Evolutionary conservation across 108 stramenopile genomes (phyloP), one percentile per base, ranked within the genome.

Genomic region (Fragilariopsis cylindrus): DNA sequence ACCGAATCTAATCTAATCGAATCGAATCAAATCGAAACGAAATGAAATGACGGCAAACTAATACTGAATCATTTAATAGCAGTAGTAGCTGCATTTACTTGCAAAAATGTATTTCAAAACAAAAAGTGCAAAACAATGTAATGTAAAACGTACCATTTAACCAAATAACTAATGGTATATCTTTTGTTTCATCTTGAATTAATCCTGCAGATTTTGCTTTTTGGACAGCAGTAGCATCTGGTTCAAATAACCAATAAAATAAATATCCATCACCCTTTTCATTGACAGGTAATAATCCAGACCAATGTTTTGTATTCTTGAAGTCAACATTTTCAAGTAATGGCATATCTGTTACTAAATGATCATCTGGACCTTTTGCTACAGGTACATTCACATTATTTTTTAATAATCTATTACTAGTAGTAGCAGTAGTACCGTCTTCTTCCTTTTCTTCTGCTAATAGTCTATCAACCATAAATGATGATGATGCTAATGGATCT

Each of bases 181-280:
- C 81, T 39, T 73, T 68, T 18, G 49, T 16, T 13, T 57, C 54
- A 19, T 73, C 48, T 13, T 46, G 41, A 21, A 6, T 83, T 82
- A 11, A 63, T 5, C 5, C 39, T 44, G 3, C 66, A 30, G 12
- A 11, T 19, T 68, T 68, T 11, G 48, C 49, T n/a, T 81, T 60
- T 7, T 60, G 48, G 12, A 65, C 72, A 30, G 42, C 69, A 3
- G 19, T 65, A 21, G 48, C 76, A 50, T 68, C 67, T 2, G 93
- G 92, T 40, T 85, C 91, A 78, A 98, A 96, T n/a, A 98, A 54
- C 98, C 98, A 98, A 77, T 97, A 98, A 79, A 98, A 98, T 30
- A 96, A 71, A 48, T 94, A 85, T 45, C 96, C 93, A 67, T 94
- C 85, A 8, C 80, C 81, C 60, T 89, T 80, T 0, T 48, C 69